Conservation (phyloP, 139 green algal genomes). For the Mesotaenium endlicherianum region DNA sequence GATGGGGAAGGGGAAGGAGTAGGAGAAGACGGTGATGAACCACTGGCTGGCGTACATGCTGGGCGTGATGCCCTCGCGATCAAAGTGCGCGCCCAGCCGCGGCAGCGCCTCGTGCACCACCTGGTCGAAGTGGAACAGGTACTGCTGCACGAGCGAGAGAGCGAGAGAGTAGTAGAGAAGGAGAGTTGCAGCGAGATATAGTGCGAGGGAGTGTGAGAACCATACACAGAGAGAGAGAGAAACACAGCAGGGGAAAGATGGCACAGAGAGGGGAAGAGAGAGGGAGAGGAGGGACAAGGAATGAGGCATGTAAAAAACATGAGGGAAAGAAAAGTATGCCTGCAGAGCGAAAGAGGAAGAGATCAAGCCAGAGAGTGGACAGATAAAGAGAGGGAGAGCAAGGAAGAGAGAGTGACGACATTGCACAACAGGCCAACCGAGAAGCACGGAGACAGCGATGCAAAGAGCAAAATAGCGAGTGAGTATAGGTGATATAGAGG, state of each 20-base stretch:
- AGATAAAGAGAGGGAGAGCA: too few relatives aligned
- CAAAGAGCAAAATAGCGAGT: too few relatives aligned
- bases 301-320: background rate
- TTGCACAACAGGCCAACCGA: too few relatives aligned
- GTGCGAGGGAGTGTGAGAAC: too few relatives aligned
- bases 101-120: slow-evolving; percentile 59
- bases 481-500: too few relatives aligned
- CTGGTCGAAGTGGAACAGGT: slow-evolving; percentile 68
- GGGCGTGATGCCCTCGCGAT: slow-evolving; percentile 17
- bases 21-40: slow-evolving; percentile 88
- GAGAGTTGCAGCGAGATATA: too few relatives aligned
- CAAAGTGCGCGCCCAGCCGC: slow-evolving; percentile 61
- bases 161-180: too few relatives aligned
- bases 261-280: background rate
- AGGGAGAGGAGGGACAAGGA: background rate
- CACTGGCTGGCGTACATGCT: slow-evolving; percentile 81
- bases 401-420: background rate
- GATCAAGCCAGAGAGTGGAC: too few relatives aligned
- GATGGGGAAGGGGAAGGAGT: slow-evolving; percentile 78
- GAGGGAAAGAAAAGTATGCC: background rate
- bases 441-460: too few relatives aligned
- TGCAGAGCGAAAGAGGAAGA: too few relatives aligned
- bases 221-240: too few relatives aligned
- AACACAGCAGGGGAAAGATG: background rate
- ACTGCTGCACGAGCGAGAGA: slow-evolving; percentile 78